These are phyloP conservation scores for Thalassiosira profunda DNA, from an alignment of 108 stramenopile genomes.

Conservation along the genomic window DNA sequence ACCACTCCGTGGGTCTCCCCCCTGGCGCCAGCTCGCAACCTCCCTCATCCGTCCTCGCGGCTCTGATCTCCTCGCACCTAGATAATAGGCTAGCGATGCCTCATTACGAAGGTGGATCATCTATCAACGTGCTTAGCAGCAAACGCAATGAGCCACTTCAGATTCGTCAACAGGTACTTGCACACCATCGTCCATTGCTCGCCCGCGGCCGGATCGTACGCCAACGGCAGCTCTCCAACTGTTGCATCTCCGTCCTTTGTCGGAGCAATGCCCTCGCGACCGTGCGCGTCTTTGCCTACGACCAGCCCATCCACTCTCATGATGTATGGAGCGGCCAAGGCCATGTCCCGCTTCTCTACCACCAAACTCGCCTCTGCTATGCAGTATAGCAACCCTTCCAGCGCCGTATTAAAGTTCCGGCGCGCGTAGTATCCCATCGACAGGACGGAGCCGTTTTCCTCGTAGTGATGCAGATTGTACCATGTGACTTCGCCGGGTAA, in stretches of 20 bases:
- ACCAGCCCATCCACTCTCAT: constrained; percentile 49
- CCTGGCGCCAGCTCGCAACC: too few species aligned
- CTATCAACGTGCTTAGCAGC: constrained; percentile 55
- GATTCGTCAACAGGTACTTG: constrained; percentile 81
- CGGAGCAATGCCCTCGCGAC: constrained; percentile 8
- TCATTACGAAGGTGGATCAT: too few species aligned
- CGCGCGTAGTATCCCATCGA: constrained; percentile 57
- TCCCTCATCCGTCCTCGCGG: too few species aligned
- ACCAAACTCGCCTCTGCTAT: constrained; percentile 58
- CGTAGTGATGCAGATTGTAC: constrained; percentile 52
- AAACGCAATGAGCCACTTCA: constrained; percentile 75
- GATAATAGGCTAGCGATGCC: too few species aligned
- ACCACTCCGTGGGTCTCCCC: too few species aligned
- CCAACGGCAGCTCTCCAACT: constrained; percentile 63
- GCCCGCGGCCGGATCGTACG: constrained; percentile 55
- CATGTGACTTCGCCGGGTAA: constrained; percentile 37
- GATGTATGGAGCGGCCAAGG: constrained; percentile 70
- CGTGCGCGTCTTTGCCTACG: constrained; percentile 24
- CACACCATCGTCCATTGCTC: constrained; percentile 81
- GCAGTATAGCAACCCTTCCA: constrained; percentile 69
- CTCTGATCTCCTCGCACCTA: too few species aligned
- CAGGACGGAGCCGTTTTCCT: constrained; percentile 46
- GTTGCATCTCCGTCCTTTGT: constrained; percentile 25
- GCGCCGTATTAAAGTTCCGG: constrained; percentile 81
- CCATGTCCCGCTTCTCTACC: constrained; percentile 63